phyloP scores from a whole-genome alignment of 148 eudicot species.

The Spergularia marina region DNA sequence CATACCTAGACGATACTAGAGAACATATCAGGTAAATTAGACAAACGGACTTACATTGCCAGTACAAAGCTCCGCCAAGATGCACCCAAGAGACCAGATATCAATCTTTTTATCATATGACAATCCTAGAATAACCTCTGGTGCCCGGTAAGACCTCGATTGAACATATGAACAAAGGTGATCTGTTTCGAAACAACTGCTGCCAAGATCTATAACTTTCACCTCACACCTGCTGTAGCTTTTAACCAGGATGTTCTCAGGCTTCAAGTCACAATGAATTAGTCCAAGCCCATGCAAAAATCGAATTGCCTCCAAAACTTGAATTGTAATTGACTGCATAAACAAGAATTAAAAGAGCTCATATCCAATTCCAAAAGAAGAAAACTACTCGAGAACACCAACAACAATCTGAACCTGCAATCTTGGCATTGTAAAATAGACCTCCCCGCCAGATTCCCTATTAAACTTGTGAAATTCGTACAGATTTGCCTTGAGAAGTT shows the following conservation, averaged over 20 bases:
- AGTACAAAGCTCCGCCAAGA: constrained; percentile 95
- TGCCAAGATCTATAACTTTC: constrained; percentile 97
- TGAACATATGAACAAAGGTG: constrained; percentile 97
- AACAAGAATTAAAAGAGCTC: constrained; percentile 17
- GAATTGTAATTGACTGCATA: constrained; percentile 89
- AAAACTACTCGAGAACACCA: constrained; percentile 7
- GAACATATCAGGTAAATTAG: neutral
- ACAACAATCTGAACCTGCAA: constrained; percentile 63
- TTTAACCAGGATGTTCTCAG: constrained; percentile 96
- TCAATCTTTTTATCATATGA: constrained; percentile 93
- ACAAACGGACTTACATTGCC: constrained; percentile 71
- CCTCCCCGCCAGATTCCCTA: constrained; percentile 99
- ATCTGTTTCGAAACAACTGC: constrained; percentile 98
- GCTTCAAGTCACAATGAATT: constrained; percentile 98
- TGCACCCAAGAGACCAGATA: constrained; percentile 98
- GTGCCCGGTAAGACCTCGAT: constrained; percentile 94
- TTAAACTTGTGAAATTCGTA: constrained; percentile 98
- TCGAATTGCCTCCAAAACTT: constrained; percentile 89
- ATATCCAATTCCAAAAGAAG: neutral
- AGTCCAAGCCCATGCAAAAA: constrained; percentile 92
- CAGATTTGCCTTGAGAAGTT: constrained; percentile 96
- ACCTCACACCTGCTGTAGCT: constrained; percentile 99
- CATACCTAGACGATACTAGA: neutral
- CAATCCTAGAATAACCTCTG: constrained; percentile 92
- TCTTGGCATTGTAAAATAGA: constrained; percentile 99